Percentiles rank a stretch among this genome's conserved stretches.
phyloP scores from a whole-genome alignment of 345 rosid genomes.

The Raphanus sativus region DNA sequence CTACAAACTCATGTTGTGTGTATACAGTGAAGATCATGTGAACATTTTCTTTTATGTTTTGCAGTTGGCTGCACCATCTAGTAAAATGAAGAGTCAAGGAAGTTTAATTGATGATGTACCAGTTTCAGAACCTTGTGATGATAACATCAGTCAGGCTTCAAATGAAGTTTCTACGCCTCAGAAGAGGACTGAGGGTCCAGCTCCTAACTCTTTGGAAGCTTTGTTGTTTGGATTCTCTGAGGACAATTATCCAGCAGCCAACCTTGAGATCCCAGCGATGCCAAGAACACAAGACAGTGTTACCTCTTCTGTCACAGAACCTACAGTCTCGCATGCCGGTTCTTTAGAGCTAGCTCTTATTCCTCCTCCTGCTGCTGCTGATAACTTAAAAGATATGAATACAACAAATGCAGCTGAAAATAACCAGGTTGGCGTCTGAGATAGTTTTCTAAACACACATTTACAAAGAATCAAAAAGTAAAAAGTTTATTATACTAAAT shows the following conservation, averaged over 20 bases:
- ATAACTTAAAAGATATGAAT: slow-evolving; percentile 26
- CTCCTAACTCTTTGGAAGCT: slow-evolving; percentile 55
- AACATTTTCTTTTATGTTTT: not conserved
- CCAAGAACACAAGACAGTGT: not conserved
- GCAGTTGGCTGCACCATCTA: slow-evolving; percentile 46
- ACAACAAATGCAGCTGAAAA: slow-evolving; percentile 21
- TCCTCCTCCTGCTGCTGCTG: slow-evolving; percentile 13
- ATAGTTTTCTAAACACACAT: not conserved
- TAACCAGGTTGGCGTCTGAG: slow-evolving; percentile 46
- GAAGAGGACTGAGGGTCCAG: slow-evolving; percentile 38
- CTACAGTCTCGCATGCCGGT: slow-evolving; percentile 32
- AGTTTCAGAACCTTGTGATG: slow-evolving; percentile 36
- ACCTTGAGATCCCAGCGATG: slow-evolving; percentile 22
- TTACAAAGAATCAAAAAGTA: not conserved
- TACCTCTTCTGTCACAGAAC: slow-evolving; percentile 33
- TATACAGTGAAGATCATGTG: not conserved
- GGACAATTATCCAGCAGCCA: slow-evolving; percentile 23
- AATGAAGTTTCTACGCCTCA: slow-evolving; percentile 33
- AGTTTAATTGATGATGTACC: slow-evolving; percentile 45
- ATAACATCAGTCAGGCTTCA: slow-evolving; percentile 36
- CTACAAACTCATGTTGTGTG: not conserved
- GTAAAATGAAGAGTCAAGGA: slow-evolving; percentile 26
- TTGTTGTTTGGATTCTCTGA: slow-evolving; percentile 55
- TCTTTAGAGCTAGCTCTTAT: slow-evolving; percentile 17
- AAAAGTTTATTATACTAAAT: not conserved